Conservation (phyloP, 352 stramenopile genomes). For the Globisporangium nunn region DNA sequence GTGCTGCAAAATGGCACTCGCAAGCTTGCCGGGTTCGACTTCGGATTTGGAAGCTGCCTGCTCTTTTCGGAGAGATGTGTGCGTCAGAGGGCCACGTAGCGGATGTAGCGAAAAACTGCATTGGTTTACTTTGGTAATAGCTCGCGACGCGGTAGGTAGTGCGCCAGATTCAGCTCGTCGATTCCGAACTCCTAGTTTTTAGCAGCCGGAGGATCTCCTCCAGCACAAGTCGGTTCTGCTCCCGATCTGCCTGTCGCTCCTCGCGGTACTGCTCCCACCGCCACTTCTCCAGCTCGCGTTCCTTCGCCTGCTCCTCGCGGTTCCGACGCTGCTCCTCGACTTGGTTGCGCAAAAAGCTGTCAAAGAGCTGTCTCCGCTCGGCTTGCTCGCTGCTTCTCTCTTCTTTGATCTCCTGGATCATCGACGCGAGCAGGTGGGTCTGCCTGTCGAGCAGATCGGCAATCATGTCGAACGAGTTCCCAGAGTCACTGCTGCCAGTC, state of each 20-base stretch:
- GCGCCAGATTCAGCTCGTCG: too few relatives aligned
- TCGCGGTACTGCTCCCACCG: slow-evolving; percentile 1
- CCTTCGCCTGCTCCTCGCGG: slow-evolving; percentile 1
- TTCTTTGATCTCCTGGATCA: background rate
- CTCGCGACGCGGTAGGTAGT: too few relatives aligned
- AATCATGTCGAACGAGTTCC: background rate
- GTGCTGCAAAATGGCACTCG: slow-evolving; percentile 28
- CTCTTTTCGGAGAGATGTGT: too few relatives aligned
- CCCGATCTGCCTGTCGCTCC: background rate
- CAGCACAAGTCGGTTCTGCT: background rate
- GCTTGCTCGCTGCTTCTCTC: background rate
- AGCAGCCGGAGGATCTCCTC: background rate
- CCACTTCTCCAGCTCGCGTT: background rate
- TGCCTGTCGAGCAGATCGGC: background rate
- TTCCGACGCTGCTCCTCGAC: background rate
- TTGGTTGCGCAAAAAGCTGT: background rate
- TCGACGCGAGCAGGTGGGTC: background rate
- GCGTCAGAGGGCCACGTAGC: too few relatives aligned
- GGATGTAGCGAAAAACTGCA: too few relatives aligned
- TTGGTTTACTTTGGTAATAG: too few relatives aligned
- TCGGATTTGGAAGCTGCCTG: too few relatives aligned
- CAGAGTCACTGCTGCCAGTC: background rate
- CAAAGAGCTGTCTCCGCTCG: background rate
- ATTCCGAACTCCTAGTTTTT: too few relatives aligned
- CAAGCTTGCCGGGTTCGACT: slow-evolving; percentile 9